Base-by-base conservation (phyloP, 176 grass and related monocot genomes). In the Lolium rigidum region DNA sequence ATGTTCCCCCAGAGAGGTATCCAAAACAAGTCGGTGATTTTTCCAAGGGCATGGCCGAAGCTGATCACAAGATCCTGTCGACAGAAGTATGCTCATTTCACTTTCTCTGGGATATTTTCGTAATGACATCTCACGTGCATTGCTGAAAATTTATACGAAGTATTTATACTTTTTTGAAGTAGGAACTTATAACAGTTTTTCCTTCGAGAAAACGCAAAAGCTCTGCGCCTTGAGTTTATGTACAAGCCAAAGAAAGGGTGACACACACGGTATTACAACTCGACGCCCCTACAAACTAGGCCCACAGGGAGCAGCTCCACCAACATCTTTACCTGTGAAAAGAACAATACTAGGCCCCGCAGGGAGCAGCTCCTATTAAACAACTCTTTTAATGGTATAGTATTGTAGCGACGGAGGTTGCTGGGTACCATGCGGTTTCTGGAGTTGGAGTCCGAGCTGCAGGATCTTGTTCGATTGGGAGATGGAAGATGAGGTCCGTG, bases 1-100 rank as follows among this genome's bases (percentile, higher is more conserved):
- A 84, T 14, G 75, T 93, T 52, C 91, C 94, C 5, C 52, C 82
- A 37, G 73, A 16, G 26, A 43, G 11, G 1, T 83, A 55, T 82
- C 89, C 91, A 22, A 87, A 93, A 74, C 62, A 96, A 87, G 70
- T 96, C 35, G 94, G 94, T 62, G 85, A 96, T 85, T 80, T 93
- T 69, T 89, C 89, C 1, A 75, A 79, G 69, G 94, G 89, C 65
- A 93, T 96, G 94, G 82, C 89, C 28, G 82, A 93, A 90, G 94
- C 91, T 61, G 91, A 96, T 57, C 81, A 93, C 66, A 96, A 83
- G 74, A 92, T 96, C 55, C 61, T 86, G 4, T 82, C 85, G 12
- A 88, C 78, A 20, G 87, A 96, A 92, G 94, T 96, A 87, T 74
- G 83, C 63, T 39, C 54, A 74, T 47, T 85, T 22, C 5, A 50